Evolutionary conservation across 1,284 basidiomycete species (phyloP).

Genomic region (Melampsora americana): DNA sequence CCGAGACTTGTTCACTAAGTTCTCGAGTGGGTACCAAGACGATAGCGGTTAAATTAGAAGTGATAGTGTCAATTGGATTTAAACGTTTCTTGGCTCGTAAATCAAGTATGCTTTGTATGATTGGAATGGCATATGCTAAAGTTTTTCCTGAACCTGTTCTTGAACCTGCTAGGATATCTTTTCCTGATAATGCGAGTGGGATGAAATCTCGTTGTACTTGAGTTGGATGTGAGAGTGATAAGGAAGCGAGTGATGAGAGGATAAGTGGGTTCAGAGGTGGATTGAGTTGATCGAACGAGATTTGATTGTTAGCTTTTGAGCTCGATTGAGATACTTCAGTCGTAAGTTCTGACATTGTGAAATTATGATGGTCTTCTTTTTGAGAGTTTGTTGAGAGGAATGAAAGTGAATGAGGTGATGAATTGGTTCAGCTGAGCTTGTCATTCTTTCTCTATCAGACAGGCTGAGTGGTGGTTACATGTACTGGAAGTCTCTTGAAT

Average conservation of each 20-base stretch:
- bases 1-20: constrained; percentile 81
- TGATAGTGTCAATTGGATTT: constrained; percentile 46
- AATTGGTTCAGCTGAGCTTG: too few species aligned
- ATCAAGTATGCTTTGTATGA: constrained; percentile 81
- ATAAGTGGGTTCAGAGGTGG: constrained; percentile 32
- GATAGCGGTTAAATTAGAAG: constrained; percentile 59
- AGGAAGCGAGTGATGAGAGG: constrained; percentile 23
- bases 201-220: constrained; percentile 57
- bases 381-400: too few species aligned
- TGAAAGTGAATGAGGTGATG: too few species aligned
- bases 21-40: constrained; percentile 93
- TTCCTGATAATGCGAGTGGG: constrained; percentile 79
- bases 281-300: constrained; percentile 29
- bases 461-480: too few species aligned
- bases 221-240: constrained; percentile 43
- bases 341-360: too few species aligned
- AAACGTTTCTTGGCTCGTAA: constrained; percentile 68
- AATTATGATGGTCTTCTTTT: too few species aligned
- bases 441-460: too few species aligned
- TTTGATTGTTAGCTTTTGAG: constrained; percentile 6
- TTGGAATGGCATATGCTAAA: constrained; percentile 86
- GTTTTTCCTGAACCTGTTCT: constrained; percentile 97
- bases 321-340: not conserved
- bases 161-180: constrained; percentile 88
- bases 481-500: too few species aligned